Evolutionary conservation across 2,329 filamentous ascomycete genomes (phyloP).

Genomic region (Xylaria sp.): DNA sequence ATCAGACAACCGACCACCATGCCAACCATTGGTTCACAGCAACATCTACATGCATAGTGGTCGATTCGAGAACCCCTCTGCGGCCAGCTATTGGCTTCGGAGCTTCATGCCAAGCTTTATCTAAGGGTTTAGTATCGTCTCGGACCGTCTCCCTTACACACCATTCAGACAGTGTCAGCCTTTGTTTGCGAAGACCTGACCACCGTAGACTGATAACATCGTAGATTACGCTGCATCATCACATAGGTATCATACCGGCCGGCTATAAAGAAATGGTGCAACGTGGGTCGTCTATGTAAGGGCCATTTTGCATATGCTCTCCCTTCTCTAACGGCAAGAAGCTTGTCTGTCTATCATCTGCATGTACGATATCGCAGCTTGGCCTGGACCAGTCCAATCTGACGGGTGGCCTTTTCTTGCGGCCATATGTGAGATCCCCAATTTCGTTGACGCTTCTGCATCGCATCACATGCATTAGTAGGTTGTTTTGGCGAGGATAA

Average conservation of each 20-base stretch:
- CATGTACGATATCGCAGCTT: constrained; percentile 29
- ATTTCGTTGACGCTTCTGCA: constrained; percentile 18
- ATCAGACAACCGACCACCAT: background rate
- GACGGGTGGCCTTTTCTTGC: constrained; percentile 44
- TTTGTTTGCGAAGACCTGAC: no score
- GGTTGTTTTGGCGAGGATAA: background rate
- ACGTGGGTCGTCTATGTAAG: background rate
- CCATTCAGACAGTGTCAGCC: no score
- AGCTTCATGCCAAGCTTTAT: constrained; percentile 28
- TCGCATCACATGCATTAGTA: constrained; percentile 32
- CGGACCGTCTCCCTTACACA: no score
- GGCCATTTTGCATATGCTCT: constrained; percentile 19
- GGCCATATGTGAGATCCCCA: constrained; percentile 39
- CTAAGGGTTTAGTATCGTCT: constrained; percentile 12
- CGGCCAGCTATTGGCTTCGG: constrained; percentile 33
- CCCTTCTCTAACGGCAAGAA: constrained; percentile 8
- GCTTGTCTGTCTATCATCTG: constrained; percentile 22
- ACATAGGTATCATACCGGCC: background rate
- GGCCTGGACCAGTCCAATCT: constrained; percentile 22
- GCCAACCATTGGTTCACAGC: constrained; percentile 27
- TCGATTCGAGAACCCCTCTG: constrained; percentile 25
- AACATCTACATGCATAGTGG: constrained; percentile 32
- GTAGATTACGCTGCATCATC: background rate
- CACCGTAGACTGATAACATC: background rate
- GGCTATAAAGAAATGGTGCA: background rate